Conservation (phyloP, 2,329 filamentous ascomycete genomes). For the Fusarium verrucosum region DNA sequence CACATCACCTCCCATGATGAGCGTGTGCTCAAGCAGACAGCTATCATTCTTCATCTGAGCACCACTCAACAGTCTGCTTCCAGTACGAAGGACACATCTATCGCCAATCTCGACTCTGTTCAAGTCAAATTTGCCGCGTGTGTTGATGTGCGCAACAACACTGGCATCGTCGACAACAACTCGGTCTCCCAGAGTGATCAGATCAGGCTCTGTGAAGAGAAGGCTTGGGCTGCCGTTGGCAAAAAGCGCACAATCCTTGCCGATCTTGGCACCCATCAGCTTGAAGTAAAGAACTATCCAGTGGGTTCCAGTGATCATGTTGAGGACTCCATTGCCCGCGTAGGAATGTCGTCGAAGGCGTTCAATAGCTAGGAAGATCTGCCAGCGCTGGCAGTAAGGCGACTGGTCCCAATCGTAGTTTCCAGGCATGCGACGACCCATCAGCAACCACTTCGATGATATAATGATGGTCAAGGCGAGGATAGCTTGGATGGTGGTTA, state of each 20-base stretch:
- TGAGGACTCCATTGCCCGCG: background rate
- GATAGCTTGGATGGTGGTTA: background rate
- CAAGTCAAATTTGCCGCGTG: constrained; percentile 8
- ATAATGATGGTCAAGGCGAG: background rate
- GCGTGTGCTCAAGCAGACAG: constrained; percentile 11
- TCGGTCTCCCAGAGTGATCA: background rate
- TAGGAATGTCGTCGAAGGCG: background rate
- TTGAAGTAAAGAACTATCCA: constrained; percentile 15
- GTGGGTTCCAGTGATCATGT: background rate
- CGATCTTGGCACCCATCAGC: background rate
- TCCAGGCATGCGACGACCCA: constrained; percentile 3
- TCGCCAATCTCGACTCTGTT: constrained; percentile 9
- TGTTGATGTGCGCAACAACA: constrained; percentile 17
- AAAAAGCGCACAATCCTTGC: constrained; percentile 6
- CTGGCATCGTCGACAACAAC: constrained; percentile 11
- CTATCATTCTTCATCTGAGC: constrained; percentile 15
- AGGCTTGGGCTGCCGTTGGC: background rate
- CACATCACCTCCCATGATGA: constrained; percentile 16
- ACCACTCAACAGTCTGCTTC: constrained; percentile 7
- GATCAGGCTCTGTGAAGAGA: constrained; percentile 7
- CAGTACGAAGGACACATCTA: background rate
- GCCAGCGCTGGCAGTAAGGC: constrained; percentile 13
- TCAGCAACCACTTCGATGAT: background rate
- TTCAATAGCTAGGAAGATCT: constrained; percentile 14
- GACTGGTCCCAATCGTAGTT: constrained; percentile 21